Conservation (phyloP, 2,329 filamentous ascomycete genomes). For the Cercospora citrullina region DNA sequence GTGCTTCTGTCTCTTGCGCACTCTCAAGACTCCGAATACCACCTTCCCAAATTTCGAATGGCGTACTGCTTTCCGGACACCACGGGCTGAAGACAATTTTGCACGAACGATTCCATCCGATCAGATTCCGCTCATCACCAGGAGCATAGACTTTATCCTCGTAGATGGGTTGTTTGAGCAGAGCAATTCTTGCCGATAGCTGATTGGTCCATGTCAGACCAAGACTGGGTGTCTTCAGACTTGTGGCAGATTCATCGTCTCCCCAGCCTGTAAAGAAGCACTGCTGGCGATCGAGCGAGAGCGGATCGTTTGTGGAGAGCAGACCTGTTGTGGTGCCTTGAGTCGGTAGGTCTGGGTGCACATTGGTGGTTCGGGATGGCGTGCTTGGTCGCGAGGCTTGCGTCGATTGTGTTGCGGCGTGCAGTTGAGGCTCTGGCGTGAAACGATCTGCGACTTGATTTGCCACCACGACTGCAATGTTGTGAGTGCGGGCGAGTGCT, state of each 20-base stretch:
- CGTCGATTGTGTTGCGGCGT: constrained; percentile 20
- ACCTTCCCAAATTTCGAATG: constrained; percentile 73
- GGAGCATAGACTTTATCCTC: constrained; percentile 42
- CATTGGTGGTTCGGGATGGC: constrained; percentile 14
- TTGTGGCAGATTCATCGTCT: constrained; percentile 52
- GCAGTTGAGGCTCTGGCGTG: constrained; percentile 20
- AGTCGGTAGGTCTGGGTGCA: background rate
- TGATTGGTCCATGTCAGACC: constrained; percentile 92
- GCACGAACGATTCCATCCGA: constrained; percentile 71
- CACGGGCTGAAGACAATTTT: constrained; percentile 90
- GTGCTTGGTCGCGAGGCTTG: constrained; percentile 26
- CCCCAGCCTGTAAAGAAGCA: constrained; percentile 96
- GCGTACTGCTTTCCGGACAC: constrained; percentile 59
- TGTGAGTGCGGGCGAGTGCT: constrained; percentile 69
- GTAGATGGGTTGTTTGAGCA: constrained; percentile 69
- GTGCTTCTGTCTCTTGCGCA: background rate
- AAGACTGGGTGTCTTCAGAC: constrained; percentile 78
- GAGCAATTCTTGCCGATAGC: constrained; percentile 75
- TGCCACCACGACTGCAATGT: constrained; percentile 83
- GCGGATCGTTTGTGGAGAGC: constrained; percentile 53
- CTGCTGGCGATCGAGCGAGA: constrained; percentile 85
- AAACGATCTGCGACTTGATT: constrained; percentile 97
- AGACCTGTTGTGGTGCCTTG: constrained; percentile 31
- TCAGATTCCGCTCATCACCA: constrained; percentile 49
- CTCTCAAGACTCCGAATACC: constrained; percentile 46